Evolutionary conservation across 2,329 filamentous ascomycete genomes (phyloP), one percentile per base, ranked within the genome.

Genomic region (Hymenoscyphus fructigenus): DNA sequence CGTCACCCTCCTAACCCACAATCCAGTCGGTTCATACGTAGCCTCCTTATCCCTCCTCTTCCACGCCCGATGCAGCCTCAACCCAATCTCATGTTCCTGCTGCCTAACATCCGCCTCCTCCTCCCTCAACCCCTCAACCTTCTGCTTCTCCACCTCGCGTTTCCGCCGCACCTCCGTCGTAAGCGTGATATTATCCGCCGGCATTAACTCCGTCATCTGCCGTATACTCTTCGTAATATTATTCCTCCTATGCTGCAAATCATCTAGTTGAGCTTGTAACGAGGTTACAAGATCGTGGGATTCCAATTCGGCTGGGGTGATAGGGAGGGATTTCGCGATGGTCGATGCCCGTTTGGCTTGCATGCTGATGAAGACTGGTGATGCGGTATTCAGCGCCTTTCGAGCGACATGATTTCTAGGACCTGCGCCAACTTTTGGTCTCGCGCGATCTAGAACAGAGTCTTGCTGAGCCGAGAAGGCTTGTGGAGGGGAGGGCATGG

Each of bases 1-100:
- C 23, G 91, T 93, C 66, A 93, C 88, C 68, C 92, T 83, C 72
- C 89, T 85, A 59, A 96, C 90, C 92, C 92, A 96, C 10, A 96
- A 78, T 34, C 85, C 85, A 0, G 88, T 89, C 12, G 85, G 86
- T 72, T 91, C 88, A 71, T 82, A 89, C 38, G 83, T 81, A 2
- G 83, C 83, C 61, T 89, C 84, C 68, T 88, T 85, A 71, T 93
- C 90, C 70, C 88, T 83, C 58, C 91, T 84, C 79, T 92, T 93
- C 78, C 91, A 89, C 10, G 90, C 88, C 26, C 90, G 81, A 75
- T 91, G 86, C 62, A 95, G 80, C 76, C 88, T 89, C 72, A 95
- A 78, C 0, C 91, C 91, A 53, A 93, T 78, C 63, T 95, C 91
- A 73, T 94, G 90, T 76, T 93, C 89, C 76, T 94, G 88, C 68